Base-by-base conservation (phyloP, 768 basidiomycete genomes). In the Mycena vitilis region DNA sequence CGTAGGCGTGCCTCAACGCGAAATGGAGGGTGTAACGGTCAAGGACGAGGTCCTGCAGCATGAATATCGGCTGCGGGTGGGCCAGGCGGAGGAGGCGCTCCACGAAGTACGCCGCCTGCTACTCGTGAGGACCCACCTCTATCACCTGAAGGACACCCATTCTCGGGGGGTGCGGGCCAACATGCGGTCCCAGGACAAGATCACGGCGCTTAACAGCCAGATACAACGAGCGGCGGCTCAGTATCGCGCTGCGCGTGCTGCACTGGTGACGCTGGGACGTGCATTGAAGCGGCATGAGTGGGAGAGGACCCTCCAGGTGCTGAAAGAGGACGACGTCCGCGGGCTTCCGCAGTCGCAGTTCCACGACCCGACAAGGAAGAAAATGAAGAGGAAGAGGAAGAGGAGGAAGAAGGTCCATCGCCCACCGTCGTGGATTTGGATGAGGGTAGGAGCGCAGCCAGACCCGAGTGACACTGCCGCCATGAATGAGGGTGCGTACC, bases 171-270 rank as follows among this genome's bases (percentile, higher is more conserved):
- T n/a, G n/a, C n/a, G n/a, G n/a, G n/a, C n/a, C n/a, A n/a, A n/a
- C n/a, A n/a, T n/a, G n/a, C n/a, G n/a, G n/a, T n/a, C n/a, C n/a
- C n/a, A n/a, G n/a, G n/a, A n/a, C n/a, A n/a, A n/a, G n/a, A n/a
- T n/a, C n/a, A n/a, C n/a, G n/a, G n/a, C n/a, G n/a, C n/a, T n/a
- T n/a, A n/a, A n/a, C n/a, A n/a, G n/a, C n/a, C n/a, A n/a, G n/a
- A n/a, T n/a, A n/a, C n/a, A n/a, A n/a, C n/a, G n/a, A n/a, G n/a
- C n/a, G n/a, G n/a, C n/a, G n/a, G n/a, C n/a, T n/a, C n/a, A n/a
- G n/a, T 78, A 77, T 53, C 66, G 72, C 0, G 63, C 34, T 1
- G 73, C 75, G 8, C 67, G 68, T 44, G 25, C 34, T 4, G 75
- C 75, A 4, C 53, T 76, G 8, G 16, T 54, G 6, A 56, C 54